Evolutionary conservation across 2,329 filamentous ascomycete genomes (phyloP), one percentile per base, ranked within the genome.

Genomic region (Didymellaceae sp.): DNA sequence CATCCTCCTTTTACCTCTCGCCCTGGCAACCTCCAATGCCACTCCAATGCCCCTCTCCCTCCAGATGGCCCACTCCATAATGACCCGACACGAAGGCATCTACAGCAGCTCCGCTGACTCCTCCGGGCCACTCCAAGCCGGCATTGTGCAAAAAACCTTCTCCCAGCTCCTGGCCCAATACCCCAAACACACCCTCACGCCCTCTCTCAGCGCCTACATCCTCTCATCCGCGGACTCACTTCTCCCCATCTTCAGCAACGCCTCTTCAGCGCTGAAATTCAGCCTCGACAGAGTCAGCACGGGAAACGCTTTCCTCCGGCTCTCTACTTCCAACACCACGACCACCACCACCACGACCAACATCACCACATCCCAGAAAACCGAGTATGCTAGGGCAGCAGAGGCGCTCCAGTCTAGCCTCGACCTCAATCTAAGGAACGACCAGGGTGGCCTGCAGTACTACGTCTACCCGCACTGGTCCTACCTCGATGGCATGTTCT

Each of bases 401-500:
- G 14, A 43, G 6, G 53, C 45, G 6, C 58, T 74, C 3, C 49
- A 62, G 6, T 24, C 45, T 5, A 72, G 67, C 6, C 49, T 72
- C 1, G 55, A 57, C 9, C 21, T 60, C 2, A 72, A 75, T 41
- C 58, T 56, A 5, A 58, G 56, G 1, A 74, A 69, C 32, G 48
- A 43, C 1, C 58, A 70, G 21, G 63, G 58, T 2, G 70, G 68
- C 0, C 45, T 72, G 5, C 74, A 69, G 70, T 75, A 75, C 38
- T 74, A 66, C 40, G 59, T 65, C 5, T 82, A 82, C 54, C 78
- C 78, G 1, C 69, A 82, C 44, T 79, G 79, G 74, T 79, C 77
- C 59, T 83, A 82, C 55, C 68, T 81, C 3, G 80, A 83, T 54
- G 80, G 80, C 50, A 79, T 82, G 74, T 81, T 75, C 69, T 80